Percentiles rank a stretch among this genome's conserved stretches.
These are phyloP conservation scores for Quercus agrifolia DNA, from an alignment of 306 rosid species.

Conservation along the genomic window DNA sequence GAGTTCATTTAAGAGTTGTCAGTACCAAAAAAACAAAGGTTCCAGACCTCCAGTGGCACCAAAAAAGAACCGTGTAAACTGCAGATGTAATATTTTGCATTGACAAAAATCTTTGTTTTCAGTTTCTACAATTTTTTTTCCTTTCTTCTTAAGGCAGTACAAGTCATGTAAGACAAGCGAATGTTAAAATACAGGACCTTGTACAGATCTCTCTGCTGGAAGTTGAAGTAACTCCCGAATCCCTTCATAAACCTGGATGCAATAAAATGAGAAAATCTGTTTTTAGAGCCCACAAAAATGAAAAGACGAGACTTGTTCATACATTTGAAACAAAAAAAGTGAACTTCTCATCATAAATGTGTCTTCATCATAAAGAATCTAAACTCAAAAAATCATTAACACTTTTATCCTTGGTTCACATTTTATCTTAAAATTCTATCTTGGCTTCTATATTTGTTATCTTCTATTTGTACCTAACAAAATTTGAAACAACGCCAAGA, in stretches of 20 bases:
- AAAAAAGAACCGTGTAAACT: too few relatives aligned
- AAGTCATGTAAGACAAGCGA: background rate
- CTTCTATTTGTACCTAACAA: background rate
- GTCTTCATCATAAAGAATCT: background rate
- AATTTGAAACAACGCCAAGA: background rate
- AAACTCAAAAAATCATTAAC: background rate
- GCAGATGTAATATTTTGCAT: too few relatives aligned
- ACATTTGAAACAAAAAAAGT: background rate
- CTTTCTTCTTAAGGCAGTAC: background rate
- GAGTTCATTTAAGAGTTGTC: too few relatives aligned
- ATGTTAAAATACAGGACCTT: constrained; percentile 44
- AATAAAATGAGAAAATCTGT: constrained; percentile 1
- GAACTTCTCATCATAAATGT: background rate
- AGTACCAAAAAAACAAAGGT: too few relatives aligned
- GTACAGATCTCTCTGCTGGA: constrained; percentile 65
- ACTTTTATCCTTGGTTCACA: background rate
- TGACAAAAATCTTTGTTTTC: constrained; percentile 3
- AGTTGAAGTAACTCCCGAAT: constrained; percentile 74
- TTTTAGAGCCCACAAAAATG: background rate
- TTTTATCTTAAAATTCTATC: background rate
- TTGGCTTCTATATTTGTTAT: background rate
- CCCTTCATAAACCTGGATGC: constrained; percentile 78
- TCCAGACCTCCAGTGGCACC: too few relatives aligned
- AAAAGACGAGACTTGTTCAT: background rate
- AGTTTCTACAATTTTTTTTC: constrained; percentile 11